Conservation (phyloP, 1,284 basidiomycete species). For the Rhodotorula sp. region DNA sequence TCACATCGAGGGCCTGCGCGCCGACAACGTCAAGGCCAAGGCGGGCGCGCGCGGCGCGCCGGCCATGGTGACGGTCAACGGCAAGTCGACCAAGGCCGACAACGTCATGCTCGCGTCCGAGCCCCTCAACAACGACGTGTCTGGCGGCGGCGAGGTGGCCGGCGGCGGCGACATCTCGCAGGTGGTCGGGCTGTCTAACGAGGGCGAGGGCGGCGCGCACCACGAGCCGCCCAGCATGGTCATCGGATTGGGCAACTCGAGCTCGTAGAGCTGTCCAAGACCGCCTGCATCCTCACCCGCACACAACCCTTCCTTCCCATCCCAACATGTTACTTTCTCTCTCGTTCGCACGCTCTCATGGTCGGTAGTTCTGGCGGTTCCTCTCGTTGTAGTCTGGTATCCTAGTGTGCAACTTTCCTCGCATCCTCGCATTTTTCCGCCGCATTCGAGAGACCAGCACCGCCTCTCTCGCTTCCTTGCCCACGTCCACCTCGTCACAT, state of each 20-base stretch:
- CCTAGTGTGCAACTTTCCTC: no score
- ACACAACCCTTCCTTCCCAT: no score
- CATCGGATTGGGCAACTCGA: conserved; percentile 4
- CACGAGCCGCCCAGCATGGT: conserved; percentile 1
- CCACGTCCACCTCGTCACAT: no score
- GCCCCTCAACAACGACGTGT: conserved; percentile 19
- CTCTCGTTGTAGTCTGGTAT: no score
- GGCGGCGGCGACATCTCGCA: conserved; percentile 24
- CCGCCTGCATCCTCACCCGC: no score
- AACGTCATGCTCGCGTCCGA: conserved; percentile 9
- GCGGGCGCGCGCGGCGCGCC: conserved; percentile 7
- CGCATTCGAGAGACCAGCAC: no score
- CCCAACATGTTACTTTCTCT: no score
- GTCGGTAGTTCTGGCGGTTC: no score
- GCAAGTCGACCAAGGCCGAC: conserved; percentile 1
- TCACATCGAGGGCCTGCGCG: conserved; percentile 73
- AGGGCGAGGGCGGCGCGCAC: neutral
- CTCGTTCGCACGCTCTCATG: no score
- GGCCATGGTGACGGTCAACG: conserved; percentile 21
- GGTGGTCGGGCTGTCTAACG: conserved; percentile 35
- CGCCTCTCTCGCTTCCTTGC: neutral
- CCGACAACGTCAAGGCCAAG: conserved; percentile 73
- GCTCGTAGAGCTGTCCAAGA: no score
- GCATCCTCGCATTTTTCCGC: neutral
- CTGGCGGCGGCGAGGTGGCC: conserved; percentile 28